Base-by-base conservation (phyloP, 306 rosid genomes). In the Ormosia semicastrata region DNA sequence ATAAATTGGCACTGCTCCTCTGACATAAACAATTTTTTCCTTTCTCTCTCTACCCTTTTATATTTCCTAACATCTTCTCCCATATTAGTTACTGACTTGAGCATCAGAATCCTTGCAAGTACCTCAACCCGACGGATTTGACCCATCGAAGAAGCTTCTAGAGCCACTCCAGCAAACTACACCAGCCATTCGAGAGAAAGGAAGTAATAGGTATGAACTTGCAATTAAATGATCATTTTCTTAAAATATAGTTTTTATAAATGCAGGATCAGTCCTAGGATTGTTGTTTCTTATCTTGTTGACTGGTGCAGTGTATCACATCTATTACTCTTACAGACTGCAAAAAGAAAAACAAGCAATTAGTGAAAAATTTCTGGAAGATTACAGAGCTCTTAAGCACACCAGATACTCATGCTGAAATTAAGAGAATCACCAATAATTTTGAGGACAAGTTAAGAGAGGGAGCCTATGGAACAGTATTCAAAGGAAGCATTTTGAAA, bases 381-480 rank as follows among this genome's bases (percentile, higher is more conserved):
- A 86, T 18, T 89, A 89, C 12, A 79, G n/a, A 44, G 80, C 85
- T 68, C 83, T 66, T 15, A 89, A 80, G 56, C 86, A 89, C 14
- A 69, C 87, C 0, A 82, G 89, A 44, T 89, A 84, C 33, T 57
- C 92, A 86, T 4, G 49, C 44, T 3, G 87, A 85, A 63, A 83
- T 88, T 0, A 77, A 80, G 57, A 60, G 86, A 81, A 88, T 88
- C 33, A 84, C 89, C 24, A 66, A 75, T 7, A 57, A 75, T 2
- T 86, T 88, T 30, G 12, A 5, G 41, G 73, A 86, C 36, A 85
- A 77, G 70, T 60, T 88, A 63, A 89, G 91, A 1, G 17, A 88
- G 67, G 89, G 87, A 56, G 79, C 87, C 15, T 84, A 73, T 69
- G 91, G 91, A 32, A 69, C 66, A 4, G 87, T 88, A 6, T 88